Conservation (phyloP, 2,329 filamentous ascomycete genomes). For the Botrytis galanthina region DNA sequence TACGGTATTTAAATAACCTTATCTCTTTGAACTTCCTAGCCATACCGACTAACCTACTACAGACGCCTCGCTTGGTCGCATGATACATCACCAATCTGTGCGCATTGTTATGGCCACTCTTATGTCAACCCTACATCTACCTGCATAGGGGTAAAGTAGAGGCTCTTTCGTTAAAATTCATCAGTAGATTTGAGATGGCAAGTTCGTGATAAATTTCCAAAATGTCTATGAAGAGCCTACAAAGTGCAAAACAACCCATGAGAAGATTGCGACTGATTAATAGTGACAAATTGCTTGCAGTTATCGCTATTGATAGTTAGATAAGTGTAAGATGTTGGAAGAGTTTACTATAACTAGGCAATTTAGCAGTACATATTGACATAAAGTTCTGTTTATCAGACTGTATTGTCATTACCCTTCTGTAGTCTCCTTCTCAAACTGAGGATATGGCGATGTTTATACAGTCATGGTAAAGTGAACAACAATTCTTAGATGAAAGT, state of each 20-base stretch:
- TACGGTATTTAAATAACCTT: neutral
- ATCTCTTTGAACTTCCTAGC: neutral
- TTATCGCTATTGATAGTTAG: neutral
- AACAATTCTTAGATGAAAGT: neutral
- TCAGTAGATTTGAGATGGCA: neutral
- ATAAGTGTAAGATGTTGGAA: neutral
- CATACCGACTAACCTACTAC: neutral
- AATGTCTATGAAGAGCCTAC: rapidly evolving
- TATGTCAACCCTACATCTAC: too few relatives aligned
- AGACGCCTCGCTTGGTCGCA: neutral
- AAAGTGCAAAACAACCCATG: rapidly evolving
- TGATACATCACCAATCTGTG: neutral
- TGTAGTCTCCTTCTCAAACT: neutral
- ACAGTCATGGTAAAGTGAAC: neutral
- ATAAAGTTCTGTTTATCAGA: too few relatives aligned
- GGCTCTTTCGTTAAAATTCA: neutral
- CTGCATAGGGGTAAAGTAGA: neutral
- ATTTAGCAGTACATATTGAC: too few relatives aligned
- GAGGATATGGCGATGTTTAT: neutral
- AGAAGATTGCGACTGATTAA: neutral
- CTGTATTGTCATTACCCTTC: rapidly evolving
- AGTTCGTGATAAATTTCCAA: neutral
- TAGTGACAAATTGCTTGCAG: neutral
- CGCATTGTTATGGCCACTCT: too few relatives aligned
- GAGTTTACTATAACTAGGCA: neutral